Evolutionary conservation across 495 filamentous ascomycete genomes (phyloP).

Genomic region (Gamarada debralockiae): DNA sequence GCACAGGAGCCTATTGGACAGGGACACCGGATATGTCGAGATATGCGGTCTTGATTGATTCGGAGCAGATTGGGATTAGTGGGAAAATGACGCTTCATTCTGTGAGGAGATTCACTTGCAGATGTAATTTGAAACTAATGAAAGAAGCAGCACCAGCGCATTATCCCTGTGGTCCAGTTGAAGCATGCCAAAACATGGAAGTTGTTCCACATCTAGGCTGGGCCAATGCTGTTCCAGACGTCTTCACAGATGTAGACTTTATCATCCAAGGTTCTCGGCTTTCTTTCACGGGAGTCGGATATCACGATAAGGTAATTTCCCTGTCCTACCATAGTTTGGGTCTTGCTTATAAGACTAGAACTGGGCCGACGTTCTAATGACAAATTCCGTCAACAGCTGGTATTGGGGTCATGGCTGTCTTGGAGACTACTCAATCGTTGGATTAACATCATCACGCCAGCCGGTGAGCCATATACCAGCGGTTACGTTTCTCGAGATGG

Average conservation of each 20-base stretch:
- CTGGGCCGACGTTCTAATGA: not conserved
- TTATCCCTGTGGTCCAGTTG: not conserved
- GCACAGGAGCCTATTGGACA: not conserved
- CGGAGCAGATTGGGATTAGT: not conserved
- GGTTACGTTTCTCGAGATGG: not conserved
- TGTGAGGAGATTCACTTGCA: too few relatives aligned
- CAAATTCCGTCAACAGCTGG: not conserved
- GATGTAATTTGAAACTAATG: not conserved
- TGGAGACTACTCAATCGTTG: not conserved
- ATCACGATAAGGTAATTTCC: not conserved
- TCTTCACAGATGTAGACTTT: not conserved
- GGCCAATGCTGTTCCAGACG: not conserved
- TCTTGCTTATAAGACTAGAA: not conserved
- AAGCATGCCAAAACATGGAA: not conserved
- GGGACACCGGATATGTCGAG: not conserved
- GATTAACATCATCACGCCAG: not conserved
- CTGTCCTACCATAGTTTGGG: not conserved
- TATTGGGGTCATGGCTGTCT: not conserved
- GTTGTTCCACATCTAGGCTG: not conserved
- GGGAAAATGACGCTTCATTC: not conserved
- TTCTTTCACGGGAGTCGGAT: not conserved
- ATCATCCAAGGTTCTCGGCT: not conserved
- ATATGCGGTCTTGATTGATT: not conserved
- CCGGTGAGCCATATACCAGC: not conserved
- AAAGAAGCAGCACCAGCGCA: not conserved